Evolutionary conservation across 768 basidiomycete species (phyloP).

Genomic region (Neoboletus subvelutipes): DNA sequence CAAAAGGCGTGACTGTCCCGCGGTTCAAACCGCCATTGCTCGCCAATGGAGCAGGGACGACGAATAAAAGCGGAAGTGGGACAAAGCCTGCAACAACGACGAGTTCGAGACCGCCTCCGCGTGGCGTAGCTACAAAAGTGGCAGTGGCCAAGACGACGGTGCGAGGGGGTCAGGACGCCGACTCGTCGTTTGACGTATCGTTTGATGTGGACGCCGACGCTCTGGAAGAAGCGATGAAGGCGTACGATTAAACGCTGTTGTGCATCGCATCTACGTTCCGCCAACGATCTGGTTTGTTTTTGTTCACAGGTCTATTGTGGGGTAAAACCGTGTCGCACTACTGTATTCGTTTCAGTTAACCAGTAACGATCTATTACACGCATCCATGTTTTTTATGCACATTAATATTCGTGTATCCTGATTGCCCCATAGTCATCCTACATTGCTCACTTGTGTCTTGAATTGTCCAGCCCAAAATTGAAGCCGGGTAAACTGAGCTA

Average conservation of each 20-base stretch:
- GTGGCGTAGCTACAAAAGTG: not conserved
- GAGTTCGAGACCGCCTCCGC: not conserved
- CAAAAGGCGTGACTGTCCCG: slow-evolving; percentile 19
- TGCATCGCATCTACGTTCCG: not conserved
- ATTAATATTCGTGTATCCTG: not conserved
- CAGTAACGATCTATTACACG: slow-evolving; percentile 5
- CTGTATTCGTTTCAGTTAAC: not conserved
- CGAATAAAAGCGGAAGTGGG: slow-evolving; percentile 1
- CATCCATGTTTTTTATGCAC: slow-evolving; percentile 2
- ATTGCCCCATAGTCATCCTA: not conserved
- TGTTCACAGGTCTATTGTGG: not conserved
- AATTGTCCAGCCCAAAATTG: not conserved
- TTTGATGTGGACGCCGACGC: slow-evolving; percentile 31
- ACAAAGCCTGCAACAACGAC: not conserved
- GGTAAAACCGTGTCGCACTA: not conserved
- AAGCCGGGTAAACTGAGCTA: not conserved
- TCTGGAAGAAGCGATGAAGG: slow-evolving; percentile 33
- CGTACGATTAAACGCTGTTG: slow-evolving; percentile 23
- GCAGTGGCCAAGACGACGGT: not conserved
- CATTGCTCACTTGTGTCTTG: not conserved
- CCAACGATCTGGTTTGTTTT: not conserved
- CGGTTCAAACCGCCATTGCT: slow-evolving; percentile 32
- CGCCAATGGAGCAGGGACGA: not conserved
- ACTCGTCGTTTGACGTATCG: slow-evolving; percentile 34
- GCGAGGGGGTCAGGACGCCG: slow-evolving; percentile 17